Evolutionary conservation across 2,329 filamentous ascomycete genomes (phyloP), one percentile per base, ranked within the genome.

Genomic region (Raffaelea deltoideospora): DNA sequence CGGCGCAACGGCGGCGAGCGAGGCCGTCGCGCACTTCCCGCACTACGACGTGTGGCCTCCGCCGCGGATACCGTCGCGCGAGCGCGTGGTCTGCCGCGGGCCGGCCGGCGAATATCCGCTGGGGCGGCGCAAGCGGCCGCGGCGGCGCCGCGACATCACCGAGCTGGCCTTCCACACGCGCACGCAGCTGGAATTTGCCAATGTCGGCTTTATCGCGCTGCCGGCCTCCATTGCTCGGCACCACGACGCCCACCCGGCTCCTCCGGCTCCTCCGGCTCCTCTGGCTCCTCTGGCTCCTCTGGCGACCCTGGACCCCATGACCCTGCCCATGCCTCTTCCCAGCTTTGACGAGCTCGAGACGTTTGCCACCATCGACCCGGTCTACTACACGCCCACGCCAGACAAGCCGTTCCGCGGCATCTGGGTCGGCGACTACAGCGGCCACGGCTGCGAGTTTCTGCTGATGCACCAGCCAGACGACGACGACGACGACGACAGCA

Each of bases 351-450:
- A 68, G 38, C 47, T 75, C 29, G 56, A 74, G 47, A 84, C 80
- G 0, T 79, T 70, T 43, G 63, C 72, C 8, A 92, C 86, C 0
- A 61, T 96, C 2, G 75, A 85, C 31, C 71, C 76, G 3, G 60
- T 60, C 3, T 57, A 79, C n/a, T 95, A 93, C 52, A 90, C 76
- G 0, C 85, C 88, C 0, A 93, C 86, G 0, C 53, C 60, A 10
- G 66, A 76, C 37, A 88, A 86, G 52, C 87, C 86, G 0, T 95
- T 78, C 63, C 76, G 85, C 43, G 88, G 88, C 0, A 84, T 98
- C 22, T 96, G 84, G 81, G 79, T 86, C 14, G 87, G 87, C 1
- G 87, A 95, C 53, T 95, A 94, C 50, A 79, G 76, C 20, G 76
- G 73, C 0, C 87, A 96, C 48, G 86, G 87, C 1, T 87, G 80